Base-by-base conservation (phyloP, 345 rosid genomes). In the Corchorus olitorius region DNA sequence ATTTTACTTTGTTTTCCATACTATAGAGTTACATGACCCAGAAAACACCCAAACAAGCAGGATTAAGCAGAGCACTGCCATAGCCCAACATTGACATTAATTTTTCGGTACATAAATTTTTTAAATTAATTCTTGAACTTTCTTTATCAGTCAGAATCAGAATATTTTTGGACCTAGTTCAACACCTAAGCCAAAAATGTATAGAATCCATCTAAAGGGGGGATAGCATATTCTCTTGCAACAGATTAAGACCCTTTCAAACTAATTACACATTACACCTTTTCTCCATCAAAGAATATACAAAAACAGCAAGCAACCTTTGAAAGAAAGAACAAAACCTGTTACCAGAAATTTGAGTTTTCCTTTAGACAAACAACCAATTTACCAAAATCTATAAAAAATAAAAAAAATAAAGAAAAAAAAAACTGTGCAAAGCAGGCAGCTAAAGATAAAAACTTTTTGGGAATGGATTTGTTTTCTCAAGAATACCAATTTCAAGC, bases 151-250 rank as follows among this genome's bases (percentile, higher is more conserved):
- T 69, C 73, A 69, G 52, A 69, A 69, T 45, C 9, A 52, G 27
- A 70, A 70, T 4, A 33, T 4, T 69, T 33, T 16, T 8, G 4
- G 8, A 14, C 14, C 6, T 45, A 5, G 48, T 69, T 49, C 33
- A 49, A 8, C 50, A 16, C 27, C 7, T 15, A 69, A 59, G 73
- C 4, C 9, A 37, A 70, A 69, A 70, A 50, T 49, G 45, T 35
- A 16, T 4, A 68, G 39, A 70, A 70, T 16, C 54, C 56, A 49
- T 48, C 58, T n/a, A 22, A 67, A 49, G 14, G 11, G 5, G 16
- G 58, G n/a, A 45, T 49, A 16, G 73, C 27, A 69, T 69, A 69
- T 49, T 69, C 58, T 56, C 14, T 19, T 70, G 6, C 73, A 50
- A 19, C 7, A 45, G 6, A 69, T 16, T 5, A 49, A 27, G 33